These are phyloP conservation scores for Trichocomaceae sp. DNA, from an alignment of 2,329 filamentous ascomycete species.

Conservation along the genomic window DNA sequence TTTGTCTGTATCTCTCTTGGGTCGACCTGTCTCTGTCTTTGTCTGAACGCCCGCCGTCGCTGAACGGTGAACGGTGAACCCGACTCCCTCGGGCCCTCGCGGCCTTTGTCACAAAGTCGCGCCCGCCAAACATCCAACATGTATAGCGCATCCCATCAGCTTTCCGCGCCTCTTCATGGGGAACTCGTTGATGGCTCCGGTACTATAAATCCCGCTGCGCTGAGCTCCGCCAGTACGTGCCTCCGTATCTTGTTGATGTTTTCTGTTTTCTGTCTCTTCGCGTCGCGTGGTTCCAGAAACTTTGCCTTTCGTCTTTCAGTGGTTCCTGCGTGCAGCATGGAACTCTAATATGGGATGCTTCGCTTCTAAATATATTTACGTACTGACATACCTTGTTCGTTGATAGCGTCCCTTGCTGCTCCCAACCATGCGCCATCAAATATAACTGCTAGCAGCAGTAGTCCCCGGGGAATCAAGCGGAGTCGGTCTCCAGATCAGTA, in stretches of 20 bases:
- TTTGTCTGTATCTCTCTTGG: neutral
- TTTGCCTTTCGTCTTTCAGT: neutral
- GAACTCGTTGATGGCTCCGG: slow-evolving; percentile 64
- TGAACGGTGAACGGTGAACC: too few species aligned
- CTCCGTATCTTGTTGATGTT: too few species aligned
- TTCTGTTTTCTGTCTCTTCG: slow-evolving; percentile 18
- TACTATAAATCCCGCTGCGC: slow-evolving; percentile 83
- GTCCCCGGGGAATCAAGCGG: slow-evolving; percentile 67
- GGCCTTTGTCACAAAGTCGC: slow-evolving; percentile 23
- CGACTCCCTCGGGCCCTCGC: slow-evolving; percentile 27
- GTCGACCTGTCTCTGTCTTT: slow-evolving; percentile 9
- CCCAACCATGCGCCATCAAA: slow-evolving; percentile 45
- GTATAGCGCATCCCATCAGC: slow-evolving; percentile 42
- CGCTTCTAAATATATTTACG: neutral
- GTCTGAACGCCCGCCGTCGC: slow-evolving; percentile 19
- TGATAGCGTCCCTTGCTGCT: slow-evolving; percentile 33
- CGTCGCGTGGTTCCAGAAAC: neutral
- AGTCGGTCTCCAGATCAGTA: slow-evolving; percentile 67
- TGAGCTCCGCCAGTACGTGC: slow-evolving; percentile 67
- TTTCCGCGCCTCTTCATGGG: slow-evolving; percentile 59
- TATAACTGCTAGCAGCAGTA: slow-evolving; percentile 29
- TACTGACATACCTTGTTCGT: slow-evolving; percentile 15
- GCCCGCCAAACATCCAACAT: slow-evolving; percentile 31
- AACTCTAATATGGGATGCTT: too few species aligned
- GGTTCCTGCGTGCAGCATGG: neutral